Percentiles rank a stretch among this genome's conserved stretches.
Conservation (phyloP, 345 rosid species). For the Cardiospermum halicacabum region DNA sequence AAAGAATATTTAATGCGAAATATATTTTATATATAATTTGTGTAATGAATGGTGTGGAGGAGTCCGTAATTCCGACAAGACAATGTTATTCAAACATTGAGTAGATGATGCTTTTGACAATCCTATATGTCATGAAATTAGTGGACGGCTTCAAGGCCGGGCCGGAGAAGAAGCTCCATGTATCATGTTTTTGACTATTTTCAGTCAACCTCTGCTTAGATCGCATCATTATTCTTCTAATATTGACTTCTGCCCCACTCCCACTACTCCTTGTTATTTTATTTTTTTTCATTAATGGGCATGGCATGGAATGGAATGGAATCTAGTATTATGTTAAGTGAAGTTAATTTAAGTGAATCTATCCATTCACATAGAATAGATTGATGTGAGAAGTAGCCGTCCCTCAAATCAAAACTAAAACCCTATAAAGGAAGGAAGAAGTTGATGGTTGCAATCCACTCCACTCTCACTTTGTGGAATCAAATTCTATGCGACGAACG, state of each 20-base stretch:
- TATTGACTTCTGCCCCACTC: too few species aligned
- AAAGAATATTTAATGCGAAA: too few species aligned
- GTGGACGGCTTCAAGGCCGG: slow-evolving; percentile 16
- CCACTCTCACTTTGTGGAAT: background rate
- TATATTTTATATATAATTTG: too few species aligned
- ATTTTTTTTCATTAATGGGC: too few species aligned
- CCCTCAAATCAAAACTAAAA: too few species aligned
- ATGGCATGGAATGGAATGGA: too few species aligned
- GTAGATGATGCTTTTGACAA: slow-evolving; percentile 8
- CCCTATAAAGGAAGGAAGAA: too few species aligned
- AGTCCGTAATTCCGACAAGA: background rate
- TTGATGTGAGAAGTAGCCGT: background rate
- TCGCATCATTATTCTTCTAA: too few species aligned
- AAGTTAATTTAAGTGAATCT: too few species aligned
- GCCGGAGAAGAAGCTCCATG: slow-evolving; percentile 6
- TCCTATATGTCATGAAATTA: background rate
- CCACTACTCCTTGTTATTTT: too few species aligned
- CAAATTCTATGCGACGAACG: slow-evolving; percentile 9
- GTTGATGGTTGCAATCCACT: background rate
- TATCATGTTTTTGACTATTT: background rate
- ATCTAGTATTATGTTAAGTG: background rate
- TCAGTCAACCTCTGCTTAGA: slow-evolving; percentile 13
- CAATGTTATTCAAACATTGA: slow-evolving; percentile 6
- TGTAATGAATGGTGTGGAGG: background rate
- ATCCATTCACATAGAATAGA: too few species aligned